These are phyloP conservation scores for Jatropha podagrica DNA, from an alignment of 441 rosid genomes.

Conservation along the genomic window DNA sequence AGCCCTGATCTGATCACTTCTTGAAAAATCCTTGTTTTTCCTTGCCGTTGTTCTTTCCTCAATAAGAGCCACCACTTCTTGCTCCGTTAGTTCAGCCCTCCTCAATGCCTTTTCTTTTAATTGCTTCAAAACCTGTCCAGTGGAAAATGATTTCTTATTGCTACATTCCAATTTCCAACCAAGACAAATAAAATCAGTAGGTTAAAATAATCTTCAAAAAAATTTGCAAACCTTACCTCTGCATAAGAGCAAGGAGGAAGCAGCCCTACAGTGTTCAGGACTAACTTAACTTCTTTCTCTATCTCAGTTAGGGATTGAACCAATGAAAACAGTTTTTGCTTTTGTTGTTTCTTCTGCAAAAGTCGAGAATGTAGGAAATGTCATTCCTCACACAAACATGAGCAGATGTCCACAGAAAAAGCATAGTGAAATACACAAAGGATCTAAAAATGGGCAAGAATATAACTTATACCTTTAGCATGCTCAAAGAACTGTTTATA, in stretches of 20 bases:
- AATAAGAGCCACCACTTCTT: slow-evolving; percentile 43
- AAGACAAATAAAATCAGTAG: background rate
- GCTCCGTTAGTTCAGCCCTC: slow-evolving; percentile 63
- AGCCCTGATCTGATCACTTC: slow-evolving; percentile 71
- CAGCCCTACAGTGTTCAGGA: slow-evolving; percentile 62
- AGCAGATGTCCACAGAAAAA: no score
- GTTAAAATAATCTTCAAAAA: background rate
- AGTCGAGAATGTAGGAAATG: background rate
- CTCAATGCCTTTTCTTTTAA: slow-evolving; percentile 63
- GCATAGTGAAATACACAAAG: background rate
- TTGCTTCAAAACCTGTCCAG: slow-evolving; percentile 50
- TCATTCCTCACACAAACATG: background rate
- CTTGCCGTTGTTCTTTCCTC: slow-evolving; percentile 64
- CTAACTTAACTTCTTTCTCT: slow-evolving; percentile 54
- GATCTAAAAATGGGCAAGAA: background rate
- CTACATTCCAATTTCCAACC: background rate
- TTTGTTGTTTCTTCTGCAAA: slow-evolving; percentile 67
- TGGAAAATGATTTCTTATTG: background rate
- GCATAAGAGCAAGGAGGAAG: slow-evolving; percentile 46
- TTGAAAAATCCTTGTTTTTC: slow-evolving; percentile 62
- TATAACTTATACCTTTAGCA: slow-evolving; percentile 52
- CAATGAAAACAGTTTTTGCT: slow-evolving; percentile 49
- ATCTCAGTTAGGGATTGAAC: slow-evolving; percentile 59
- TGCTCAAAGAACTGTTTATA: slow-evolving; percentile 52
- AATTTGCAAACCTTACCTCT: slow-evolving; percentile 37